These are phyloP conservation scores for Mortierella sp. DNA, from an alignment of 371 early-diverging fungal species.

Conservation along the genomic window DNA sequence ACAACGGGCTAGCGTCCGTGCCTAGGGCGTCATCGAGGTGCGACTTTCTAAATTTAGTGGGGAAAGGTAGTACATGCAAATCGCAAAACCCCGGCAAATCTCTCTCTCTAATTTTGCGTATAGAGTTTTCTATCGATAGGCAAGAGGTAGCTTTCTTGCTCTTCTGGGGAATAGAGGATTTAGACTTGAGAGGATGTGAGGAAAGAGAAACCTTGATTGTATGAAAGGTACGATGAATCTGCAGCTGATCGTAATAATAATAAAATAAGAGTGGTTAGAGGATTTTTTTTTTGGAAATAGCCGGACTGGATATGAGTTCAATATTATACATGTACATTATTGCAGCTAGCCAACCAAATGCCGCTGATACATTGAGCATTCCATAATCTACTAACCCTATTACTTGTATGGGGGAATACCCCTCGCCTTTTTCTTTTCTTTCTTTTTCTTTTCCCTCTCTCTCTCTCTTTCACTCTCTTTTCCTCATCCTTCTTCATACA, in stretches of 20 bases:
- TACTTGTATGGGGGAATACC: background rate
- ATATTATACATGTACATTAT: background rate
- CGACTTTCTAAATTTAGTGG: background rate
- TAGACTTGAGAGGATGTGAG: background rate
- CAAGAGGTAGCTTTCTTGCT: background rate
- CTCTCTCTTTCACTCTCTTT: background rate
- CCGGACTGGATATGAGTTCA: conserved; percentile 1
- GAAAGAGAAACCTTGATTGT: too few relatives aligned
- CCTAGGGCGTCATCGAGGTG: background rate
- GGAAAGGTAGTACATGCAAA: background rate
- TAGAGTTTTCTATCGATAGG: background rate
- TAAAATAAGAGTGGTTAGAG: background rate
- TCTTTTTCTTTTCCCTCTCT: background rate
- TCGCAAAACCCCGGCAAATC: too few relatives aligned
- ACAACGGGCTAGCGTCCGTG: too few relatives aligned
- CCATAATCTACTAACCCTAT: background rate
- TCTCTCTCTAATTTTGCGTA: too few relatives aligned
- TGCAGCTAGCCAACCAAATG: background rate
- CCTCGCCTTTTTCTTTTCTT: background rate
- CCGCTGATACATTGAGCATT: background rate
- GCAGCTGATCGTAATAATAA: too few relatives aligned
- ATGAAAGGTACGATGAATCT: too few relatives aligned
- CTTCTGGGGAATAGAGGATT: background rate
- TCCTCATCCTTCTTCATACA: background rate
- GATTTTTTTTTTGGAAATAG: too few relatives aligned